A percentile compares a stretch with the other conserved stretches of the same genome.
Evolutionary conservation across 208 protist genomes (phyloP).

Genomic region (Polymyxa betae): DNA sequence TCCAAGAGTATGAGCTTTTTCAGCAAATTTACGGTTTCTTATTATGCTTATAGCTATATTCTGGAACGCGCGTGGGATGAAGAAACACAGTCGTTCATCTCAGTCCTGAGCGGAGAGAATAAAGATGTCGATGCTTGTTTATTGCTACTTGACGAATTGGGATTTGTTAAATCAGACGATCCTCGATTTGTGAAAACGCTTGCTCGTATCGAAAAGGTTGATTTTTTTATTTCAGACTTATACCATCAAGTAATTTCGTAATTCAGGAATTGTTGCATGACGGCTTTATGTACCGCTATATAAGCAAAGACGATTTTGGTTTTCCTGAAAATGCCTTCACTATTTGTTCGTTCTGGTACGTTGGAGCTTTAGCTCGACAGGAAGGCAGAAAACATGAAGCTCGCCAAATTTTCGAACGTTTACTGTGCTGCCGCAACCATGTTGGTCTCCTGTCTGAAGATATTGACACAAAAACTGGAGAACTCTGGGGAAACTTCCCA

Average conservation of each 20-base stretch:
- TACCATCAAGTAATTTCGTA: no score
- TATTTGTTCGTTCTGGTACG: slow-evolving; percentile 62
- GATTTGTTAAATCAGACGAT: slow-evolving; percentile 65
- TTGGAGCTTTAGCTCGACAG: slow-evolving; percentile 56
- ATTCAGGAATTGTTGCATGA: slow-evolving; percentile 51
- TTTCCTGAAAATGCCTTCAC: slow-evolving; percentile 59
- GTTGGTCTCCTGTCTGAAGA: slow-evolving; percentile 65
- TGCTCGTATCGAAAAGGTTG: slow-evolving; percentile 58
- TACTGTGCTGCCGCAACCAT: slow-evolving; percentile 63
- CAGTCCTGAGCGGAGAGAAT: slow-evolving; percentile 54
- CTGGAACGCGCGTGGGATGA: slow-evolving; percentile 61
- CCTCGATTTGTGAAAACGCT: slow-evolving; percentile 66
- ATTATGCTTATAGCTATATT: no score
- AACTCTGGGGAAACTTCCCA: slow-evolving; percentile 72
- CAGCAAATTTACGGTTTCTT: no score
- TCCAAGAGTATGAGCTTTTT: no score
- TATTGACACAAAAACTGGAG: slow-evolving; percentile 62
- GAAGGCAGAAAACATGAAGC: slow-evolving; percentile 65
- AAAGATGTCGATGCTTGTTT: slow-evolving; percentile 65
- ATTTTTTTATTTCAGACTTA: no score
- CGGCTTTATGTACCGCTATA: slow-evolving; percentile 52
- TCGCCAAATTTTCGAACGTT: slow-evolving; percentile 68
- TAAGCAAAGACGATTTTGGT: slow-evolving; percentile 55
- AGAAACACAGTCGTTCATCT: slow-evolving; percentile 62
- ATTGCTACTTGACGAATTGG: slow-evolving; percentile 66